Base-by-base conservation (phyloP, 345 rosid genomes). In the Garcia nutans region DNA sequence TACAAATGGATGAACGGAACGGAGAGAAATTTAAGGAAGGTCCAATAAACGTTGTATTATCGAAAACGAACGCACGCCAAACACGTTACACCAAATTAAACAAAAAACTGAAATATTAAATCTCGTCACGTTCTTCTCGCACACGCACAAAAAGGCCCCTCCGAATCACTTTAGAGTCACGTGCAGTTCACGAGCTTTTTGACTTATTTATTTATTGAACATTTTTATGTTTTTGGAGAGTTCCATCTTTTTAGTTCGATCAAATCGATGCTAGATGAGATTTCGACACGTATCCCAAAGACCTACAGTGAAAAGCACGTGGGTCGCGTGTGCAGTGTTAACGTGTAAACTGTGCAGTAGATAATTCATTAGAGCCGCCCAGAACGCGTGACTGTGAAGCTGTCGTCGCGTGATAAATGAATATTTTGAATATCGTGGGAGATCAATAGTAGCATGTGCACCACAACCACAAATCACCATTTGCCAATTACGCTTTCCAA, bases 101-200 rank as follows among this genome's bases (percentile, higher is more conserved):
- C 24, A 33, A 62, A 2, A 58, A 22, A 11, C 26, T 6, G 9
- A 20, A 67, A 55, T 78, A 78, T 75, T 84, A 47, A 78, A 76
- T 81, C 76, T 4, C 22, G 19, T 82, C 84, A 80, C 84, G 81
- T 78, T 80, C 79, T 82, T 69, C 78, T 76, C 81, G 45, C 26
- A 19, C 59, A 28, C 44, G 23, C 65, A 10, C 56, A 56, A 16
- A 12, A 20, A 5, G 44, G 50, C 64, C 41, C 19, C 65, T 72
- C 72, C 71, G 58, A 41, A 64, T 71, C 80, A 55, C 84, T 76
- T 64, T 41, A 17, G 16, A 16, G 19, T 78, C 85, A 82, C 81
- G 78, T 78, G 88, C 73, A 67, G 37, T 66, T 82, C 85, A 78
- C 84, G 82, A 65, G 81, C 50, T 28, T 28, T 72, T 45, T 28